These are phyloP conservation scores for Backusella sp. DNA, from an alignment of 192 early-diverging fungal genomes.

Conservation along the genomic window DNA sequence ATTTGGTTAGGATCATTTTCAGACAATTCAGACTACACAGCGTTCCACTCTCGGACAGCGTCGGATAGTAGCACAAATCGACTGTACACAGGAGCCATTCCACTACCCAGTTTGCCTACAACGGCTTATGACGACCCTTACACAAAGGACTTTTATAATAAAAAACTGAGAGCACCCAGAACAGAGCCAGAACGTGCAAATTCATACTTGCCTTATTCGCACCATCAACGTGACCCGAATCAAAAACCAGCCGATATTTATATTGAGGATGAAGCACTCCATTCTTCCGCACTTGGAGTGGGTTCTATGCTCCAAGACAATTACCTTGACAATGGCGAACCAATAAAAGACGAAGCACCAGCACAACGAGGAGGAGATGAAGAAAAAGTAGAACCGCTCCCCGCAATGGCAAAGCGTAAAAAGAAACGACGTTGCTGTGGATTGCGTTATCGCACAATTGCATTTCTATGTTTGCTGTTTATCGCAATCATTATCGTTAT, in stretches of 20 bases:
- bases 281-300: background rate
- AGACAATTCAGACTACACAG: slow-evolving; percentile 7
- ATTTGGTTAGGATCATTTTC: background rate
- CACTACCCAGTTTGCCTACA: background rate
- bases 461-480: background rate
- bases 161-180: background rate
- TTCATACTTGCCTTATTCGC: slow-evolving; percentile 26
- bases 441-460: background rate
- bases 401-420: slow-evolving; percentile 15
- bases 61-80: slow-evolving; percentile 15
- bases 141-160: background rate
- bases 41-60: background rate
- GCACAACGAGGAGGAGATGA: background rate
- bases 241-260: slow-evolving; percentile 16
- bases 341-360: background rate
- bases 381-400: background rate
- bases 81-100: background rate
- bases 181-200: slow-evolving; percentile 9
- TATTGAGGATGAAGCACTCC: slow-evolving; percentile 18
- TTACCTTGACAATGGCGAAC: background rate
- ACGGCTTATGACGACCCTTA: slow-evolving; percentile 6
- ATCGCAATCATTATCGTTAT: slow-evolving; percentile 2
- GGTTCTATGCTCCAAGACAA: slow-evolving; percentile 12
- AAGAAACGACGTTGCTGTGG: slow-evolving; percentile 11
- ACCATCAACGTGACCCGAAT: slow-evolving; percentile 9